Evolutionary conservation across 768 basidiomycete genomes (phyloP).

Genomic region (Leccinum boreale): DNA sequence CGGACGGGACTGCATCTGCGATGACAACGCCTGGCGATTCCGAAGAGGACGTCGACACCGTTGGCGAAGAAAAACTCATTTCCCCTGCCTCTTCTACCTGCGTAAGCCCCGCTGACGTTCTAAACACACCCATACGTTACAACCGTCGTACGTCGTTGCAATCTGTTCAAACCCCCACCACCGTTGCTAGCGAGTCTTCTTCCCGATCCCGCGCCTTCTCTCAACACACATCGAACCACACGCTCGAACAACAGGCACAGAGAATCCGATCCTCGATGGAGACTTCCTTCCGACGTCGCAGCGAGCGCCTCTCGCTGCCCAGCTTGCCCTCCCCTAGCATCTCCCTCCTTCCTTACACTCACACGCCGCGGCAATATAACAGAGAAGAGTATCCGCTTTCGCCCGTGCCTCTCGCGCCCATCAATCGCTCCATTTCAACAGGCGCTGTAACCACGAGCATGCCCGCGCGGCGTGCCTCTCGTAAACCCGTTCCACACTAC

Average conservation of each 20-base stretch:
- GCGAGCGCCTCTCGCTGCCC: constrained; percentile 31
- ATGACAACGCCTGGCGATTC: constrained; percentile 20
- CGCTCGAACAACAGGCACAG: constrained; percentile 30
- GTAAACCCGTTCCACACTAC: constrained; percentile 60
- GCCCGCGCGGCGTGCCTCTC: constrained; percentile 33
- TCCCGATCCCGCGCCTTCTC: constrained; percentile 10
- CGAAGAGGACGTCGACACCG: constrained; percentile 14
- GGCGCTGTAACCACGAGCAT: constrained; percentile 19
- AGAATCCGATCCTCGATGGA: constrained; percentile 33
- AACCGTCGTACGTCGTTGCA: constrained; percentile 20
- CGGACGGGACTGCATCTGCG: constrained; percentile 13
- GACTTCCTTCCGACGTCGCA: constrained; percentile 19
- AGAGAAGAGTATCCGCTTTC: constrained; percentile 32
- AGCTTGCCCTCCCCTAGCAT: constrained; percentile 14
- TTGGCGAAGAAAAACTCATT: constrained; percentile 23
- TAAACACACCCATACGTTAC: constrained; percentile 15
- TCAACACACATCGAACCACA: constrained; percentile 12
- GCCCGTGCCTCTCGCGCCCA: constrained; percentile 17
- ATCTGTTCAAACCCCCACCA: constrained; percentile 11
- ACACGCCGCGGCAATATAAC: constrained; percentile 11
- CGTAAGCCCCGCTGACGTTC: constrained; percentile 19
- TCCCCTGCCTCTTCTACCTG: constrained; percentile 14
- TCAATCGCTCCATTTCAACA: constrained; percentile 28
- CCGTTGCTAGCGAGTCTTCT: constrained; percentile 1
- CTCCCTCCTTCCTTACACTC: constrained; percentile 16